Percentiles rank a stretch among this genome's conserved stretches.
These are phyloP conservation scores for Candida golubevii DNA, from an alignment of 805 yeast genomes.

Conservation along the genomic window DNA sequence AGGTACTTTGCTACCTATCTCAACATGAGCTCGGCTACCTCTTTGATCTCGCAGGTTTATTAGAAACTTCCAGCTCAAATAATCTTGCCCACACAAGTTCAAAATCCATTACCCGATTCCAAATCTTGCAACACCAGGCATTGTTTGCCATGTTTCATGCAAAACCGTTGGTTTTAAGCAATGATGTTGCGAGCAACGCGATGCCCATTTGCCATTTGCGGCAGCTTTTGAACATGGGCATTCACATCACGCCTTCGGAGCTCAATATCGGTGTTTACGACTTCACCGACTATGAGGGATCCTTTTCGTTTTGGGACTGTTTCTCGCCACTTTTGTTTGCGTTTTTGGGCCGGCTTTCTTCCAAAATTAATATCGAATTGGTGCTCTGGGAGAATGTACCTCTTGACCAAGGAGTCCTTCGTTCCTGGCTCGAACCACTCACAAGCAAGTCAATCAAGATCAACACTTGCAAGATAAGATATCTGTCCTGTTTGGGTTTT, in stretches of 20 bases:
- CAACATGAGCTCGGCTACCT: conserved; percentile 14
- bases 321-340: conserved; percentile 8
- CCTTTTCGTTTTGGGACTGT: conserved; percentile 5
- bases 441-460: conserved; percentile 8
- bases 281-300: conserved; percentile 7
- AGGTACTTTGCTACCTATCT: conserved; percentile 13
- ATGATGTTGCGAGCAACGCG: conserved; percentile 6
- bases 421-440: conserved; percentile 15
- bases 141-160: conserved; percentile 11
- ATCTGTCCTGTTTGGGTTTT: conserved; percentile 8
- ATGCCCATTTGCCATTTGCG: conserved; percentile 14
- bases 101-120: conserved; percentile 1
- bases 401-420: conserved; percentile 5
- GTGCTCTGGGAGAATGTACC: conserved; percentile 11
- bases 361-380: conserved; percentile 16
- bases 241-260: conserved; percentile 20
- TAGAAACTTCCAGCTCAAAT: neutral
- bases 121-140: conserved; percentile 13
- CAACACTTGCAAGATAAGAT: conserved; percentile 15
- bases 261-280: conserved; percentile 16
- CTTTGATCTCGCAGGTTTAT: conserved; percentile 11
- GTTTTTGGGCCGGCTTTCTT: conserved; percentile 12
- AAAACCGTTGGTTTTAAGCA: conserved; percentile 12
- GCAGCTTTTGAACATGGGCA: conserved; percentile 15
- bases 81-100: neutral